These are phyloP conservation scores for Pseudogymnoascus sp. DNA, from an alignment of 2,329 filamentous ascomycete genomes.

Conservation along the genomic window DNA sequence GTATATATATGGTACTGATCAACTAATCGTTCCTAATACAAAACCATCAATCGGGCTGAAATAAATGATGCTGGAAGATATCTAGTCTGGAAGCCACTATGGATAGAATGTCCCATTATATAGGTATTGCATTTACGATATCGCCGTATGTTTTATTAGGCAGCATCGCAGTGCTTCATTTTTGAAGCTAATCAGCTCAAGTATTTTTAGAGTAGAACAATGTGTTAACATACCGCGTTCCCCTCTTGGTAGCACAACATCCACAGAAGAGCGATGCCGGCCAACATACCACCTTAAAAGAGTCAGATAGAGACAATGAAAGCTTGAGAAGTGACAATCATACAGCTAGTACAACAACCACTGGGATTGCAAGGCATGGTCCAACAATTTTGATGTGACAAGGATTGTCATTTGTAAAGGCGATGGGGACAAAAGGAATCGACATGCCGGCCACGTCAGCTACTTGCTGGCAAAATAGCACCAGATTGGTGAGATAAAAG, in stretches of 20 bases:
- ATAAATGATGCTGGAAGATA: not conserved
- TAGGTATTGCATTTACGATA: constrained; percentile 1
- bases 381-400: constrained; percentile 29
- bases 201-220: not conserved
- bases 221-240: constrained; percentile 29
- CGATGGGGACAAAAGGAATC: not conserved
- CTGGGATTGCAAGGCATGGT: constrained; percentile 11
- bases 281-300: constrained; percentile 43
- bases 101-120: not conserved
- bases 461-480: constrained; percentile 36
- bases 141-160: not conserved
- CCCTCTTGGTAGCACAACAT: constrained; percentile 46
- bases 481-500: not conserved
- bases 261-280: constrained; percentile 48
- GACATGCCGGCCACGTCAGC: constrained; percentile 24
- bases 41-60: not conserved
- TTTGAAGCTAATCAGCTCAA: not conserved
- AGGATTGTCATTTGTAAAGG: constrained; percentile 33
- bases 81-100: not conserved
- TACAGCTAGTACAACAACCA: constrained; percentile 43
- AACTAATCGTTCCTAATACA: not conserved
- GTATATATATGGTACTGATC: not conserved
- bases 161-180: not conserved
- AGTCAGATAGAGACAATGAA: constrained; percentile 9
- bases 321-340: constrained; percentile 20